Evolutionary conservation across 768 basidiomycete species (phyloP).

Genomic region (Pleurotus giganteus): DNA sequence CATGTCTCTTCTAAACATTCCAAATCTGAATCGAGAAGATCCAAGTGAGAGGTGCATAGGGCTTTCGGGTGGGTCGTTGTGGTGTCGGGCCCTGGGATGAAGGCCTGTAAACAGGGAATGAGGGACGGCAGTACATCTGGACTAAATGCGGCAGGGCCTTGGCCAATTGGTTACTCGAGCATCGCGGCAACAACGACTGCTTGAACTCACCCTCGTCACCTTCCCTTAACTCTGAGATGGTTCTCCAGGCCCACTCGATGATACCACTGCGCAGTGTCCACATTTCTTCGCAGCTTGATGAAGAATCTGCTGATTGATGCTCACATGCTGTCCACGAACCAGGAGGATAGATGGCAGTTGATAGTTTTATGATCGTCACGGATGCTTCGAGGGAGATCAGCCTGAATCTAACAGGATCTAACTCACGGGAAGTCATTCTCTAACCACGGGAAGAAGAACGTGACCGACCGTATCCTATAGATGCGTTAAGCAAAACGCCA

Average conservation of each 20-base stretch:
- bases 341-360: slow-evolving; percentile 70
- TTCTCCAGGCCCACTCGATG: slow-evolving; percentile 77
- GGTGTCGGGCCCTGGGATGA: slow-evolving; percentile 19
- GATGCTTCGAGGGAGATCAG: slow-evolving; percentile 70
- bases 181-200: too few species aligned
- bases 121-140: slow-evolving; percentile 65
- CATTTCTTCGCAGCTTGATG: slow-evolving; percentile 39
- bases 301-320: slow-evolving; percentile 19
- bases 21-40: slow-evolving; percentile 63
- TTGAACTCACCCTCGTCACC: slow-evolving; percentile 60
- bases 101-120: slow-evolving; percentile 54
- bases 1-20: slow-evolving; percentile 73
- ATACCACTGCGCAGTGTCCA: slow-evolving; percentile 67
- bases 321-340: slow-evolving; percentile 51
- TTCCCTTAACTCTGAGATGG: slow-evolving; percentile 70
- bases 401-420: slow-evolving; percentile 70
- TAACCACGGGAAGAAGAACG: not conserved
- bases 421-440: slow-evolving; percentile 6
- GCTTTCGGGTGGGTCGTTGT: slow-evolving; percentile 44
- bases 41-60: slow-evolving; percentile 27
- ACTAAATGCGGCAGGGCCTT: slow-evolving; percentile 58
- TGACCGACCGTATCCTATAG: slow-evolving; percentile 69
- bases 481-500: slow-evolving; percentile 76
- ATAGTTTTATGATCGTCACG: slow-evolving; percentile 64
- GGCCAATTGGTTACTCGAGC: not conserved